Evolutionary conservation across 768 basidiomycete genomes (phyloP).

Genomic region (Grammothele lineata): DNA sequence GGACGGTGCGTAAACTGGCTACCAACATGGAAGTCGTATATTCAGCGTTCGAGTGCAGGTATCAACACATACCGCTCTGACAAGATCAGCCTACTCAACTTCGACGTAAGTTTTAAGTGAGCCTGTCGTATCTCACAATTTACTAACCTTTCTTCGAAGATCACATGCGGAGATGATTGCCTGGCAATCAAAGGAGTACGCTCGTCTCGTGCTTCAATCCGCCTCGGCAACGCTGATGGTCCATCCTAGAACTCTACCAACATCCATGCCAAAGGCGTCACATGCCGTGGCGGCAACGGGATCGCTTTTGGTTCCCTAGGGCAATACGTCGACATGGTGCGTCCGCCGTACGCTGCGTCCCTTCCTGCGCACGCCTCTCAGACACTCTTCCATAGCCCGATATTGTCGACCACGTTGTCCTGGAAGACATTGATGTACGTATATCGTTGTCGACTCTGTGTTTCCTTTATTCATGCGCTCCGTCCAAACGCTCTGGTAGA

Average conservation of each 20-base stretch:
- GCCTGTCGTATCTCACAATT: not conserved
- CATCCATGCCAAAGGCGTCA: conserved; percentile 42
- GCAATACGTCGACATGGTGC: conserved; percentile 49
- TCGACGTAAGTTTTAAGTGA: conserved; percentile 35
- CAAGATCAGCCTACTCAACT: conserved; percentile 44
- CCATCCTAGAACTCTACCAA: conserved; percentile 51
- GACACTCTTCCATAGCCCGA: conserved; percentile 34
- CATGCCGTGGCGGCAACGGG: conserved; percentile 58
- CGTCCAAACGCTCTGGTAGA: conserved; percentile 23
- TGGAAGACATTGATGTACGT: conserved; percentile 43
- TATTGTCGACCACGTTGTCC: conserved; percentile 45
- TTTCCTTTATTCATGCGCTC: too few species aligned
- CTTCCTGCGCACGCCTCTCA: not conserved
- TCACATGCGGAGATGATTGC: conserved; percentile 60
- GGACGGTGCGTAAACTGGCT: conserved; percentile 46
- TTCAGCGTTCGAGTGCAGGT: conserved; percentile 27
- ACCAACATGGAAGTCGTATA: too few species aligned
- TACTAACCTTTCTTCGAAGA: conserved; percentile 10
- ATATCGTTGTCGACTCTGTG: too few species aligned
- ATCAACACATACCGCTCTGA: conserved; percentile 55
- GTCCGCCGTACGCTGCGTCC: conserved; percentile 5
- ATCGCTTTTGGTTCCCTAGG: conserved; percentile 59
- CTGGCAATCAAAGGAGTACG: conserved; percentile 58
- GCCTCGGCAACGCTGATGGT: too few species aligned
- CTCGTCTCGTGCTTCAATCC: too few species aligned